Evolutionary conservation across 2,329 filamentous ascomycete species (phyloP).

Genomic region (Paraconiothyrium sp.): DNA sequence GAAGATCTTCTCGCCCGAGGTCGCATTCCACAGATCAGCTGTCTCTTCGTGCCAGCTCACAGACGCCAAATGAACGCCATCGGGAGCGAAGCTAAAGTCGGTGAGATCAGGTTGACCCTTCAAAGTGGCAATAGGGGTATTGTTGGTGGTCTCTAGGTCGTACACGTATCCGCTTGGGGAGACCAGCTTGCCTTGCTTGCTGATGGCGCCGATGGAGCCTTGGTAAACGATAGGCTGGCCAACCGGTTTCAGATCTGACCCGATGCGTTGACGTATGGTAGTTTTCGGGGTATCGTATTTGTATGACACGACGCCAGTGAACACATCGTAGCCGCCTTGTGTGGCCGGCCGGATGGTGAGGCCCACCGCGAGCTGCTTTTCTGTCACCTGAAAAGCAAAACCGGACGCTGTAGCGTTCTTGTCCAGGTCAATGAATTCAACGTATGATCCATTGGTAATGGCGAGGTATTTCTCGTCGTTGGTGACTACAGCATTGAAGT

Average conservation of each 20-base stretch:
- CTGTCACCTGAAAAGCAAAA: neutral
- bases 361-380: neutral
- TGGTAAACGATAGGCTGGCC: neutral
- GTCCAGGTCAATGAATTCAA: constrained; percentile 15
- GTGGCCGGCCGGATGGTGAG: constrained; percentile 9
- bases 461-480: constrained; percentile 17
- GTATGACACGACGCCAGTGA: neutral
- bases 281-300: constrained; percentile 4
- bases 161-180: constrained; percentile 13
- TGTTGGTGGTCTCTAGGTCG: constrained; percentile 10
- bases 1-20: constrained; percentile 19
- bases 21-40: constrained; percentile 21
- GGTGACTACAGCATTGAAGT: constrained; percentile 10
- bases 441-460: constrained; percentile 16
- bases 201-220: constrained; percentile 13
- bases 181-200: constrained; percentile 19
- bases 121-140: constrained; percentile 8
- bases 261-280: constrained; percentile 2
- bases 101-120: constrained; percentile 12
- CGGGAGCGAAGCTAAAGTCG: constrained; percentile 17
- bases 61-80: constrained; percentile 15
- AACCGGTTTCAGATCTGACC: constrained; percentile 13
- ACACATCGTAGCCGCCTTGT: constrained; percentile 19
- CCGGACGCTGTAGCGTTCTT: constrained; percentile 15
- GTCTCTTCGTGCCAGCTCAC: constrained; percentile 13